Conservation (phyloP, 2,329 filamentous ascomycete genomes). For the Colletotrichum spinosum region DNA sequence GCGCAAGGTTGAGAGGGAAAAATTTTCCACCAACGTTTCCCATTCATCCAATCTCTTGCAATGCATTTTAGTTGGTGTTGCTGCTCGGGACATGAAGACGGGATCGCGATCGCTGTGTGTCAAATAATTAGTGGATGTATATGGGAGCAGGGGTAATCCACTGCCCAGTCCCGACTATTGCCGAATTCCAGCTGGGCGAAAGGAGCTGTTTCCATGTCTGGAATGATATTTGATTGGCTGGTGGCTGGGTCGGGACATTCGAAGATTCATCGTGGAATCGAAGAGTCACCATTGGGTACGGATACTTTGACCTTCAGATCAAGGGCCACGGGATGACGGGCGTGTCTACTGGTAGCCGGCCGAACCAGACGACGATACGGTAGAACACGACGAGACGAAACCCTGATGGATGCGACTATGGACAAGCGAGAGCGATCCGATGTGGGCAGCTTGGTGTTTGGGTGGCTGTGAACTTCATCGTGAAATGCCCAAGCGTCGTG, state of each 20-base stretch:
- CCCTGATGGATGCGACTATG: slow-evolving; percentile 25
- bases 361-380: neutral
- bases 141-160: slow-evolving; percentile 18
- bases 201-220: slow-evolving; percentile 32
- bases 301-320: slow-evolving; percentile 23
- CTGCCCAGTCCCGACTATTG: slow-evolving; percentile 30
- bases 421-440: slow-evolving; percentile 18
- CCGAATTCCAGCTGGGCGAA: slow-evolving; percentile 37
- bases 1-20: too few species aligned
- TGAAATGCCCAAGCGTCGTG: neutral
- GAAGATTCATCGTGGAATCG: slow-evolving; percentile 22
- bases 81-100: slow-evolving; percentile 9
- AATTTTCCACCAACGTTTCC: slow-evolving; percentile 24
- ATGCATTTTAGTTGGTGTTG: neutral
- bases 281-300: slow-evolving; percentile 34
- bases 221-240: slow-evolving; percentile 29
- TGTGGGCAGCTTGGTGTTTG: neutral
- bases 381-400: slow-evolving; percentile 18
- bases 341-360: slow-evolving; percentile 18
- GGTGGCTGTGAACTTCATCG: neutral
- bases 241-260: slow-evolving; percentile 4
- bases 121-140: too few species aligned
- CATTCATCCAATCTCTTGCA: slow-evolving; percentile 20
- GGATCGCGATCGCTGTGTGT: slow-evolving; percentile 26
- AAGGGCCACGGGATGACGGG: slow-evolving; percentile 23